Evolutionary conservation across 805 yeast genomes (phyloP).

Genomic region (Schizosaccharomyces osmophilus): DNA sequence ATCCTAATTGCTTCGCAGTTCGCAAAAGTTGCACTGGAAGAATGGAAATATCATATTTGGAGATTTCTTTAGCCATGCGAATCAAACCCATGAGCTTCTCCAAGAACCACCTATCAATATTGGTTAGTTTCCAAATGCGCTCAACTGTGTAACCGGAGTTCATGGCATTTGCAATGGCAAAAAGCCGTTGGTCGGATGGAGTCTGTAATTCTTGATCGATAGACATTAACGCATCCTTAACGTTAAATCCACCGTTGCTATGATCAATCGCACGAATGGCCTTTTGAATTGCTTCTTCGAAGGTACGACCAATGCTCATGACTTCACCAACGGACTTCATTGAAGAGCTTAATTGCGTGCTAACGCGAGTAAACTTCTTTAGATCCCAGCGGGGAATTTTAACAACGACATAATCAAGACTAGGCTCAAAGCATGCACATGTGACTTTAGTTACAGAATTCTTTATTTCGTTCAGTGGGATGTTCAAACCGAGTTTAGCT

Average conservation of each 20-base stretch:
- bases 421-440: slow-evolving; percentile 89
- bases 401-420: slow-evolving; percentile 85
- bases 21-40: slow-evolving; percentile 39
- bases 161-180: slow-evolving; percentile 89
- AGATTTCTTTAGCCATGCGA: slow-evolving; percentile 30
- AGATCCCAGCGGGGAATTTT: slow-evolving; percentile 98
- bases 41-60: slow-evolving; percentile 15
- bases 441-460: slow-evolving; percentile 93
- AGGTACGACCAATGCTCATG: slow-evolving; percentile 94
- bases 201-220: slow-evolving; percentile 82
- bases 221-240: slow-evolving; percentile 63
- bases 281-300: slow-evolving; percentile 86
- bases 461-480: slow-evolving; percentile 82
- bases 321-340: slow-evolving; percentile 99
- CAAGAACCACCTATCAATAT: slow-evolving; percentile 90
- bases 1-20: slow-evolving; percentile 88
- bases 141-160: slow-evolving; percentile 74
- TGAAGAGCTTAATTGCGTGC: slow-evolving; percentile 77
- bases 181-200: slow-evolving; percentile 90
- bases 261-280: slow-evolving; percentile 93
- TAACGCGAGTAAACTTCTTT: slow-evolving; percentile 82
- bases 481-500: slow-evolving; percentile 86
- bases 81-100: slow-evolving; percentile 59
- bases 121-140: slow-evolving; percentile 70
- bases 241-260: slow-evolving; percentile 75